phyloP scores from a whole-genome alignment of 2,329 filamentous ascomycete species.

The Claviceps purpurea region DNA sequence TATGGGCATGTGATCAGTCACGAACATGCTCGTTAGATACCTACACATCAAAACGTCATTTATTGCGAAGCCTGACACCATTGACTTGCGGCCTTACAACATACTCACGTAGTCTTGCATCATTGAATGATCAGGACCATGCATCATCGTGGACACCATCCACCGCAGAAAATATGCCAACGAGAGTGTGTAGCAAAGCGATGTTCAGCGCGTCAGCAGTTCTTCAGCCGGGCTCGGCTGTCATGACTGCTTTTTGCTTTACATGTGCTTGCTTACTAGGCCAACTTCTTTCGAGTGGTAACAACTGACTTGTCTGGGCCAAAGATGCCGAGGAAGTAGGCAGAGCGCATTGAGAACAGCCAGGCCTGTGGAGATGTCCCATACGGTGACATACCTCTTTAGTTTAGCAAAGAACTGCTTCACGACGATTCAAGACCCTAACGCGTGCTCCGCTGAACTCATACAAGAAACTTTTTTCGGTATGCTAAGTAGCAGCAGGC shows the following conservation, averaged over 20 bases:
- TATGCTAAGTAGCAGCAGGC: background rate
- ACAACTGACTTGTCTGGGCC: conserved; percentile 27
- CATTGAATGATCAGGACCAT: conserved; percentile 2
- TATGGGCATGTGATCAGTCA: background rate
- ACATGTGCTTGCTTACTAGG: conserved; percentile 7
- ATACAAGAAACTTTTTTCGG: background rate
- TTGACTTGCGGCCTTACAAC: background rate
- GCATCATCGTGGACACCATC: background rate
- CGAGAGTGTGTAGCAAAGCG: conserved; percentile 1
- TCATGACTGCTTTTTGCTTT: background rate
- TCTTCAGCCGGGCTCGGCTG: background rate
- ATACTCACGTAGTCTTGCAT: conserved; percentile 1
- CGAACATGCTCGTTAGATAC: background rate
- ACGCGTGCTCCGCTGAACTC: background rate
- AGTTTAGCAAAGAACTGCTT: background rate
- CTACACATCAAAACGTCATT: background rate
- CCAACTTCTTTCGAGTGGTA: conserved; percentile 13
- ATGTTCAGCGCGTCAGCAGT: background rate
- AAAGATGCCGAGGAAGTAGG: conserved; percentile 47
- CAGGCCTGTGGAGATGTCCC: conserved; percentile 25
- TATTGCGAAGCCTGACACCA: conserved; percentile 2
- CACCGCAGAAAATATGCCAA: background rate
- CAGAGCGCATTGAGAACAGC: conserved; percentile 40
- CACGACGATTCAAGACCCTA: background rate
- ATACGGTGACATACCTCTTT: background rate